A percentile compares a stretch with the other conserved stretches of the same genome.
Evolutionary conservation across 2,329 filamentous ascomycete species (phyloP).

Genomic region (Penicillium decumbens): DNA sequence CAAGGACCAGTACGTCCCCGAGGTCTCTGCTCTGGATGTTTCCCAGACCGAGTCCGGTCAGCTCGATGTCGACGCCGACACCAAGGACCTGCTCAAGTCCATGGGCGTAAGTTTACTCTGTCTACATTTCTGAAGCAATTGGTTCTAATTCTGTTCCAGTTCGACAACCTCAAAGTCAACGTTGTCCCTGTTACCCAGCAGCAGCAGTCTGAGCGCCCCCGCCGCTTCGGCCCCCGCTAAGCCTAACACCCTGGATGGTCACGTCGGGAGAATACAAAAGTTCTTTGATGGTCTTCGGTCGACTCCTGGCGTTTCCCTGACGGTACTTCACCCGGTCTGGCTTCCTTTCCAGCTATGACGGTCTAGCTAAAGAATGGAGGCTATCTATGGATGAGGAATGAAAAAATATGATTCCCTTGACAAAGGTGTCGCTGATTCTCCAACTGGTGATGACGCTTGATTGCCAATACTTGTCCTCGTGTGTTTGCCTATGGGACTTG

Average conservation of each 20-base stretch:
- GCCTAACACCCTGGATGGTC: slow-evolving; percentile 14
- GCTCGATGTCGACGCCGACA: slow-evolving; percentile 93
- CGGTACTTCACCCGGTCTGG: slow-evolving; percentile 27
- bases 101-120: slow-evolving; percentile 72
- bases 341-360: slow-evolving; percentile 23
- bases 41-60: slow-evolving; percentile 87
- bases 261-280: slow-evolving; percentile 22
- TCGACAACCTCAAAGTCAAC: slow-evolving; percentile 96
- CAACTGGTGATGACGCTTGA: slow-evolving; percentile 76
- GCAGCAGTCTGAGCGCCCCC: slow-evolving; percentile 76
- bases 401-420: slow-evolving; percentile 42
- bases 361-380: slow-evolving; percentile 28
- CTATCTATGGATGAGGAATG: slow-evolving; percentile 35
- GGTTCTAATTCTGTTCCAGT: slow-evolving; percentile 53
- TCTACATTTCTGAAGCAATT: neutral
- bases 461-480: slow-evolving; percentile 62
- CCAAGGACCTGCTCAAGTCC: slow-evolving; percentile 98
- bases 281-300: slow-evolving; percentile 27
- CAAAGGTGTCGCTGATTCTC: slow-evolving; percentile 89
- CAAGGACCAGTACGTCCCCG: slow-evolving; percentile 99
- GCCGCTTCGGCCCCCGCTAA: slow-evolving; percentile 59
- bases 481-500: slow-evolving; percentile 14
- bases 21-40: slow-evolving; percentile 98
- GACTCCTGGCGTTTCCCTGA: slow-evolving; percentile 26
- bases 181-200: slow-evolving; percentile 85